A percentile compares a stretch with the other conserved stretches of the same genome.
Evolutionary conservation across 2,329 filamentous ascomycete species (phyloP).

Genomic region (Colletotrichum tofieldiae): DNA sequence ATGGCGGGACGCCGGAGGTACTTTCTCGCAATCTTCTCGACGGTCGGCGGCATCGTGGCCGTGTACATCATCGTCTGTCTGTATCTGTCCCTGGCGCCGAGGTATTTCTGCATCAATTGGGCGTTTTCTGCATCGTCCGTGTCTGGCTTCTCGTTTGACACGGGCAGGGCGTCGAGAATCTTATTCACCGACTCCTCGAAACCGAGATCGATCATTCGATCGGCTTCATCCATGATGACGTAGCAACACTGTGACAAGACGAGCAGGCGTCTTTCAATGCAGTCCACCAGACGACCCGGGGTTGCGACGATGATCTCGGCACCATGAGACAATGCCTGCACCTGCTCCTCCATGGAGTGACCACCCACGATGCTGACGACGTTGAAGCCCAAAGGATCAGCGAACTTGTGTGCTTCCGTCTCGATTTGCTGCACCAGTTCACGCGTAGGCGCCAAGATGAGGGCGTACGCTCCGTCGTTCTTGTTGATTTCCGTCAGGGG

Average conservation of each 20-base stretch:
- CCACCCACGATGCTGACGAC: slow-evolving; percentile 99
- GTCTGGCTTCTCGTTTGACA: slow-evolving; percentile 95
- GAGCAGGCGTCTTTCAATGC: slow-evolving; percentile 91
- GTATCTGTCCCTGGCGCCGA: slow-evolving; percentile 85
- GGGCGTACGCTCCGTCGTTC: slow-evolving; percentile 96
- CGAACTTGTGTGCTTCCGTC: slow-evolving; percentile 93
- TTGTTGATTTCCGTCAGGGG: slow-evolving; percentile 88
- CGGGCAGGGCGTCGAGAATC: slow-evolving; percentile 94
- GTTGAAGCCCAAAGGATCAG: slow-evolving; percentile 89
- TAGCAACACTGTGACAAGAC: slow-evolving; percentile 98
- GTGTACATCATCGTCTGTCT: slow-evolving; percentile 99
- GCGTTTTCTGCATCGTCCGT: slow-evolving; percentile 91
- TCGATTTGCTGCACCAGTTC: slow-evolving; percentile 99
- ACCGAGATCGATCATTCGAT: slow-evolving; percentile 98
- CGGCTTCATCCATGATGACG: slow-evolving; percentile 99
- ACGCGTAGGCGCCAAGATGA: slow-evolving; percentile 95
- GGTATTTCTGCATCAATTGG: slow-evolving; percentile 84
- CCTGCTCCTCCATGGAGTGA: slow-evolving; percentile 94
- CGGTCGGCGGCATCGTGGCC: slow-evolving; percentile 93
- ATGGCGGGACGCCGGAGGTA: slow-evolving; percentile 94
- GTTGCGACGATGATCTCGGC: slow-evolving; percentile 99
- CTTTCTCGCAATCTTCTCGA: slow-evolving; percentile 97
- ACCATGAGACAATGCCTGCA: slow-evolving; percentile 89
- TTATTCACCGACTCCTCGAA: slow-evolving; percentile 99
- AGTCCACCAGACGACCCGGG: slow-evolving; percentile 95